Evolutionary conservation across 495 filamentous ascomycete genomes (phyloP).

Genomic region (Evernia prunastri): DNA sequence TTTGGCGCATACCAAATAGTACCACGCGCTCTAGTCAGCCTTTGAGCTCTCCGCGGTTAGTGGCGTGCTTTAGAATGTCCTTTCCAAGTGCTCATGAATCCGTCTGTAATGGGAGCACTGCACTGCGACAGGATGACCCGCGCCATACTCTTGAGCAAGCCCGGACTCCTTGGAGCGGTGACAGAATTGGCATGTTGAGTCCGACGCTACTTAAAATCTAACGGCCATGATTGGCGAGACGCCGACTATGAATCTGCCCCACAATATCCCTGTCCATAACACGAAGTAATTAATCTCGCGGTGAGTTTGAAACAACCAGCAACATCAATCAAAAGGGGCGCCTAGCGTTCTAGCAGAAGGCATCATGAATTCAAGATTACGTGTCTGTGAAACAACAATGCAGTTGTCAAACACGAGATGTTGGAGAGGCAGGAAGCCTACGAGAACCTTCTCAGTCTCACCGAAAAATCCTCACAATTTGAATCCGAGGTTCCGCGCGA

Average conservation of each 20-base stretch:
- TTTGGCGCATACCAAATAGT: neutral
- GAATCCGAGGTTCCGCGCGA: conserved; percentile 4
- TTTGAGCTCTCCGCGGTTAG: neutral
- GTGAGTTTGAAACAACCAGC: neutral
- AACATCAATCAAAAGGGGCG: neutral
- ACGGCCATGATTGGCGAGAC: neutral
- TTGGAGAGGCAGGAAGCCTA: neutral
- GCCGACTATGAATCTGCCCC: no score
- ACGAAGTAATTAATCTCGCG: neutral
- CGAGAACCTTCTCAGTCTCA: no score
- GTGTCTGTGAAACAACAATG: neutral
- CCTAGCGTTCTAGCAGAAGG: neutral
- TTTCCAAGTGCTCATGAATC: neutral
- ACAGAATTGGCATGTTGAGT: neutral
- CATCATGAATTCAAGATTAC: neutral
- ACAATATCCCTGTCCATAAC: no score
- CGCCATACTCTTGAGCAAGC: neutral
- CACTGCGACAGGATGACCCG: neutral
- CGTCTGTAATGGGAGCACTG: neutral
- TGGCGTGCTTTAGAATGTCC: neutral
- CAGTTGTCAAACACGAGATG: neutral
- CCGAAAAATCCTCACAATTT: neutral
- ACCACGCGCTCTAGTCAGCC: neutral
- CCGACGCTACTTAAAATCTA: neutral
- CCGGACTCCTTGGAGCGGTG: neutral